Base-by-base conservation (phyloP, 805 yeast genomes). In the Candida railenensis region DNA sequence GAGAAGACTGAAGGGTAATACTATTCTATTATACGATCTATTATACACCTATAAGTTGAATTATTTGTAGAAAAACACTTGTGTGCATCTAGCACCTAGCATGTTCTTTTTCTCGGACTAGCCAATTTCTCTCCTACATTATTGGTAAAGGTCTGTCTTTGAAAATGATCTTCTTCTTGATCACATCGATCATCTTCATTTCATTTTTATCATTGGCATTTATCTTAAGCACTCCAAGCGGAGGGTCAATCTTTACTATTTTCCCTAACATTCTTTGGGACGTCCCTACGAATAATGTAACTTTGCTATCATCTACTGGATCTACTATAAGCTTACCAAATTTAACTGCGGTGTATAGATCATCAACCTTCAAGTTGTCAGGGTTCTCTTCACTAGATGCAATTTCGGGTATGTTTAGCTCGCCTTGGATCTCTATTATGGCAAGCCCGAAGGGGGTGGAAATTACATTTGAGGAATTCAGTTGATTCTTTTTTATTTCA, bases 381-480 rank as follows among this genome's bases (percentile, higher is more conserved):
- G 25, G 12, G 18, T 48, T 34, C 15, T 46, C 42, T 18, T 54
- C 55, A 3, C 55, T 48, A 0, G 84, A 83, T 3, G 54, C 57
- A 8, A 45, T 40, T 4, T 46, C 44, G 2, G 77, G 77, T 2
- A 82, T 57, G 46, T 80, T 78, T 34, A 86, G 61, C 32, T 82
- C 88, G 8, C 94, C 94, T 57, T 86, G 94, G 16, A 86, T 85
- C 59, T 86, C 94, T 16, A 86, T 49, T 15, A 86, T 54, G 2
- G 78, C 73, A 37, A 81, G 73, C 1, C 92, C 94, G 37, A 67
- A 63, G 1, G 82, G 76, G 0, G 91, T 82, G 1, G 75, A 53
- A 2, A 81, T 58, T 16, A 74, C 49, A 34, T 55, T 40, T 33
- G 38, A 30, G 14, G 39, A 40, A 7, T 7, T 34, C 15, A 9